Percentiles rank a stretch among this genome's conserved stretches.
Conservation (phyloP, 176 grass and related monocot species). For the Carex pumila region DNA sequence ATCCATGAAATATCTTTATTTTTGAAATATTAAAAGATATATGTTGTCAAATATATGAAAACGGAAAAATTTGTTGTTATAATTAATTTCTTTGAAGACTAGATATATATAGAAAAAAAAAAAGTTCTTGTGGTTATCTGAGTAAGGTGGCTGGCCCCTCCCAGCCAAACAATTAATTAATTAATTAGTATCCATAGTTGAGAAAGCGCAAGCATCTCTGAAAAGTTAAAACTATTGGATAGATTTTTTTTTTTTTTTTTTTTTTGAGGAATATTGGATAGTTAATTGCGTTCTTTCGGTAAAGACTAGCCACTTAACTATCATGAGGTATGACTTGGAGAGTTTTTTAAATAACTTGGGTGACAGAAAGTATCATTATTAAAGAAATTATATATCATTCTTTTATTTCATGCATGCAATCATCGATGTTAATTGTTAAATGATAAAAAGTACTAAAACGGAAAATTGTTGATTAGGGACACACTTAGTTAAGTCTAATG, state of each 20-base stretch:
- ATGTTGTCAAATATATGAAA: too few relatives aligned
- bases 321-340: neutral
- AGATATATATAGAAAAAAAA: too few relatives aligned
- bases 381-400: neutral
- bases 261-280: neutral
- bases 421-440: neutral
- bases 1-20: too few relatives aligned
- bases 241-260: too few relatives aligned
- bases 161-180: too few relatives aligned
- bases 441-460: neutral
- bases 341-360: neutral
- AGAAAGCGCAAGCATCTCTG: neutral
- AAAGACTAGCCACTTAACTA: neutral
- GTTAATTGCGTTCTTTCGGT: neutral
- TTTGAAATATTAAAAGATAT: too few relatives aligned
- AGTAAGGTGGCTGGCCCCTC: too few relatives aligned
- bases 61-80: too few relatives aligned
- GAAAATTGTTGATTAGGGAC: neutral
- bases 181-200: neutral
- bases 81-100: too few relatives aligned
- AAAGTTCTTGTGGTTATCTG: too few relatives aligned
- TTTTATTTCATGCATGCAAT: neutral
- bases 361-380: neutral
- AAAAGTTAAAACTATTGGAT: neutral
- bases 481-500: neutral